phyloP scores from a whole-genome alignment of 2,329 filamentous ascomycete species.

The Fusarium acutatum region DNA sequence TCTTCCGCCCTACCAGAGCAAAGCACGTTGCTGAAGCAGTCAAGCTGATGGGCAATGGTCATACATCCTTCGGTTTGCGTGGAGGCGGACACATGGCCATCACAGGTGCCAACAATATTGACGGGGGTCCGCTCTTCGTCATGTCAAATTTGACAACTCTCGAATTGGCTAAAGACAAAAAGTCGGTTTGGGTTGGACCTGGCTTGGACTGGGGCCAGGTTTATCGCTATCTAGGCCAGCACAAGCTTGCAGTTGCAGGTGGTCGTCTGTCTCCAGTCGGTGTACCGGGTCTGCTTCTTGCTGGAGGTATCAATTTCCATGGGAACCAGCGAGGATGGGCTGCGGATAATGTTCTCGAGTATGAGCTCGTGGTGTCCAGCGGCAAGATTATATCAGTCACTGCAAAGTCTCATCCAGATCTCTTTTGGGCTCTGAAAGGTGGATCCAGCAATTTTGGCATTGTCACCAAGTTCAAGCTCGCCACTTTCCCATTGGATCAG shows the following conservation, averaged over 20 bases:
- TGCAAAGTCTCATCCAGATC: conserved; percentile 44
- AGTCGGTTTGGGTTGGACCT: conserved; percentile 24
- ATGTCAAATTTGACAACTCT: conserved; percentile 27
- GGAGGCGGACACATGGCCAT: conserved; percentile 37
- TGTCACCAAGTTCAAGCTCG: conserved; percentile 45
- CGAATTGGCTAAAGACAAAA: conserved; percentile 1
- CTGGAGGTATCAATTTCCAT: conserved; percentile 32
- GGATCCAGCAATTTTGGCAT: conserved; percentile 49
- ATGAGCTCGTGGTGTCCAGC: conserved; percentile 53
- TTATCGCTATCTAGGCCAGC: conserved; percentile 5
- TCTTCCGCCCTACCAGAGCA: conserved; percentile 13
- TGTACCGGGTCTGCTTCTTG: conserved; percentile 23
- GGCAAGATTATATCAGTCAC: conserved; percentile 52
- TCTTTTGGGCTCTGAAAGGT: conserved; percentile 50
- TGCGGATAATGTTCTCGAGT: conserved; percentile 45
- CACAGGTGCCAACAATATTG: conserved; percentile 30
- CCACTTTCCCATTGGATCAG: conserved; percentile 31
- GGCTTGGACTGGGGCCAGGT: conserved; percentile 33
- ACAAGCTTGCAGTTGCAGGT: conserved; percentile 21
- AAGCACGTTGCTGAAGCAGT: conserved; percentile 5
- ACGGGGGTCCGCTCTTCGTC: conserved; percentile 17
- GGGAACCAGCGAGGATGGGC: conserved; percentile 42
- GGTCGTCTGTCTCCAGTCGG: conserved; percentile 30
- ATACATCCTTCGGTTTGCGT: conserved; percentile 23
- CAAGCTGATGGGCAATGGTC: neutral